Base-by-base conservation (phyloP, 441 rosid species). In the Isatis lusitanica region DNA sequence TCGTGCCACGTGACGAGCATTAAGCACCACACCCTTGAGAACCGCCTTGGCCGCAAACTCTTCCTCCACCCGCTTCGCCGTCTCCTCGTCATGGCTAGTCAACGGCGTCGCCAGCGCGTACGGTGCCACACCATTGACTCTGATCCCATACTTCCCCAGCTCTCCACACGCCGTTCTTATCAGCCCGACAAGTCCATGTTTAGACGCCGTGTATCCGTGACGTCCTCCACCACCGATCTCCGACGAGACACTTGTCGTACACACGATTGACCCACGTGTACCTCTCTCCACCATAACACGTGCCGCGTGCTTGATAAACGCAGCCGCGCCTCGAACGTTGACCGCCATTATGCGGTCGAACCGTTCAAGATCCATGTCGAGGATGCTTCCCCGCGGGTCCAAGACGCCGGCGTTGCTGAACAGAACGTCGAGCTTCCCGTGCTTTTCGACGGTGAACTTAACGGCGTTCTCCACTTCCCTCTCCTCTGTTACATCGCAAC, bases 351-450 rank as follows among this genome's bases (percentile, higher is more conserved):
- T 79, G 66, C 84, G 80, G 78, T 89, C 94, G 17, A 89, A 78
- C 9, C 30, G 80, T 13, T 75, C 57, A 4, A 90, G 58, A 79
- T 93, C 86, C 9, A 93, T 72, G 17, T 90, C 92, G 2, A 89
- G 80, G 70, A 90, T 83, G 46, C 90, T 81, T 13, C 82, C 63
- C 11, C 82, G 66, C 1, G 84, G 76, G 0, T 93, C 96, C 7
- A 85, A 11, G 48, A 88, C 68, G 2, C 94, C 97, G 0, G 98
- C 98, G 47, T 92, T 90, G 71, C 94, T 90, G 66, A 84, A 92
- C 30, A 92, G 68, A 56, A 92, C 70, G 61, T 92, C 93, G 0
- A 90, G 74, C 63, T 64, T 76, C 5, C 76, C 63, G 4, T 77
- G 24, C 24, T 50, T 76, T 58, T 48, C 56, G 35, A 77, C 38